Percentiles rank a stretch among this genome's conserved stretches.
Evolutionary conservation across 441 rosid genomes (phyloP).

Genomic region (Syzygium syzygioides): DNA sequence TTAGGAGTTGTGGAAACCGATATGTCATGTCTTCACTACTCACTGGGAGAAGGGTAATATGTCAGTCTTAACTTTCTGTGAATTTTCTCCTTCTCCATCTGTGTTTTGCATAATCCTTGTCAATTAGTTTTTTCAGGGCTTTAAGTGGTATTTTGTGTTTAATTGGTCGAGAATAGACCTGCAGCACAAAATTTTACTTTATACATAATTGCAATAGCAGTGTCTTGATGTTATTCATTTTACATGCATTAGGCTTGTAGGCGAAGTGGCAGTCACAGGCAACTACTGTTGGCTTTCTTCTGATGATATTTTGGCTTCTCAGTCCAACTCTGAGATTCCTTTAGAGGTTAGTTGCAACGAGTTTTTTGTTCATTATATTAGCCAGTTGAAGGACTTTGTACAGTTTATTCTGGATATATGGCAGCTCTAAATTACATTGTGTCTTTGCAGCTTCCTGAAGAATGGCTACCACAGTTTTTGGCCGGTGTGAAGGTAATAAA

Average conservation of each 20-base stretch:
- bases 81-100: background rate
- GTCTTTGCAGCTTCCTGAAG: conserved; percentile 46
- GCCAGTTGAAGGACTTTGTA: background rate
- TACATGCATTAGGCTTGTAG: conserved; percentile 36
- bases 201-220: background rate
- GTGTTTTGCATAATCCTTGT: background rate
- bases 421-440: background rate
- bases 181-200: background rate
- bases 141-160: background rate
- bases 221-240: background rate
- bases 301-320: conserved; percentile 20
- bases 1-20: conserved; percentile 24
- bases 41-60: conserved; percentile 53
- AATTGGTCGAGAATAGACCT: background rate
- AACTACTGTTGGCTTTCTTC: conserved; percentile 40
- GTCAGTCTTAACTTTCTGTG: conserved; percentile 1
- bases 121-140: background rate
- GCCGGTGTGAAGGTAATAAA: conserved; percentile 53
- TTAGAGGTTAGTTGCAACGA: conserved; percentile 24
- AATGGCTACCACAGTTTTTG: conserved; percentile 58
- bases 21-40: conserved; percentile 33
- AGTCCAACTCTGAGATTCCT: conserved; percentile 15
- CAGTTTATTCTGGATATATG: background rate
- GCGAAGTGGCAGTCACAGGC: conserved; percentile 41
- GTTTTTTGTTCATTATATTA: background rate